Evolutionary conservation across 371 early-diverging fungal genomes (phyloP).

Genomic region (Mortierella sp.): DNA sequence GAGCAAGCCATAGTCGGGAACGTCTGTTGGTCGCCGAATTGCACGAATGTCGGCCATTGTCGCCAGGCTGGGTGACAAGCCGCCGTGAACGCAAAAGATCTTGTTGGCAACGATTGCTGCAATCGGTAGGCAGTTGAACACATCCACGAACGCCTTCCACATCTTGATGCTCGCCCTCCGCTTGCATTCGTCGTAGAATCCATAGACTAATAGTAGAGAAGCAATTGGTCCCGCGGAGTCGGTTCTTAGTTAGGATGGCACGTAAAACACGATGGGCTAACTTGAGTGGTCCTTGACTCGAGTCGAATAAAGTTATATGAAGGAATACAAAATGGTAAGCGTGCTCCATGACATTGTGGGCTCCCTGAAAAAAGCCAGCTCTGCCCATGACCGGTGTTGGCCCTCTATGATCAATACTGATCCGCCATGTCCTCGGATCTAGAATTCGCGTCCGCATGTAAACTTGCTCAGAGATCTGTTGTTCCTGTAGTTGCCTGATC

Average conservation of each 20-base stretch:
- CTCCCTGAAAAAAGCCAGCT: background rate
- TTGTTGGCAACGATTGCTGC: constrained; percentile 97
- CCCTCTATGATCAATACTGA: background rate
- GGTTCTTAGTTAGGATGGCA: background rate
- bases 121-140: constrained; percentile 98
- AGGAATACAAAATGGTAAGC: background rate
- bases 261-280: background rate
- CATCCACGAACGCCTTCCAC: constrained; percentile 98
- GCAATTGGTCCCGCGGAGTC: background rate
- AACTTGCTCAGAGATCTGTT: background rate
- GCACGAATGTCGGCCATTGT: constrained; percentile 96
- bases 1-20: constrained; percentile 96
- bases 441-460: background rate
- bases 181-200: constrained; percentile 99
- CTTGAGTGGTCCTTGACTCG: background rate
- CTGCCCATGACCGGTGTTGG: background rate
- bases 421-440: background rate
- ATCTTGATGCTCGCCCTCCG: constrained; percentile 93
- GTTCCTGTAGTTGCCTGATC: background rate
- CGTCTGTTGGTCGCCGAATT: constrained; percentile 94
- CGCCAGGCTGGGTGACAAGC: constrained; percentile 90
- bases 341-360: background rate
- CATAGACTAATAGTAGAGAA: constrained; percentile 82
- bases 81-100: constrained; percentile 99
- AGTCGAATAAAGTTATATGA: background rate